Evolutionary conservation across 1,284 basidiomycete species (phyloP).

Genomic region (Sanghuangporus baumii): DNA sequence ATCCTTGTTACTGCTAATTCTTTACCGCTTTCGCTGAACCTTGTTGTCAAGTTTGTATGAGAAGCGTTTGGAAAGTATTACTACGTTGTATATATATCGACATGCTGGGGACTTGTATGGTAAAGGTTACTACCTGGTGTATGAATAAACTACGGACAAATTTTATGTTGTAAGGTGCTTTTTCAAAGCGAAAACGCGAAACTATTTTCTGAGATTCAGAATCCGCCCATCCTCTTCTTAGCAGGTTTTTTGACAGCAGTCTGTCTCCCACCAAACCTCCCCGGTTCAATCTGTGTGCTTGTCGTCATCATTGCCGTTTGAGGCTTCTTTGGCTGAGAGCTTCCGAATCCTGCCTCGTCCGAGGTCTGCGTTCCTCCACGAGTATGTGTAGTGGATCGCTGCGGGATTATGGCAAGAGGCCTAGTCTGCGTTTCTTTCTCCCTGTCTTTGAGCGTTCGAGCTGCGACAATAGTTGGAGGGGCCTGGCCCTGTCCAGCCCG

Average conservation of each 20-base stretch:
- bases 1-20: constrained; percentile 84
- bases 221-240: constrained; percentile 75
- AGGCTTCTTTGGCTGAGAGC: constrained; percentile 25
- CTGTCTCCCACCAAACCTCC: constrained; percentile 60
- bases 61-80: constrained; percentile 1
- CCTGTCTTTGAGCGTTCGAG: constrained; percentile 7
- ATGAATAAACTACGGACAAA: too few species aligned
- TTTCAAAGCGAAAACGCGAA: too few species aligned
- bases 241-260: constrained; percentile 27
- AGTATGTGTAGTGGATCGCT: constrained; percentile 31
- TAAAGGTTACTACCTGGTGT: too few species aligned
- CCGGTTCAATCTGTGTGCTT: constrained; percentile 69
- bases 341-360: background rate
- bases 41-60: constrained; percentile 15
- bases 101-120: too few species aligned
- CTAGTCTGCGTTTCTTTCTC: background rate
- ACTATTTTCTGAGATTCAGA: constrained; percentile 32
- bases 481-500: constrained; percentile 21
- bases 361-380: constrained; percentile 17
- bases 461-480: constrained; percentile 23
- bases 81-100: background rate
- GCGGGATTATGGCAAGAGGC: constrained; percentile 20
- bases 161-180: too few species aligned
- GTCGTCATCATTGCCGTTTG: constrained; percentile 46
- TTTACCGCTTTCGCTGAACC: constrained; percentile 75